Percentiles rank a stretch among this genome's conserved stretches.
phyloP scores from a whole-genome alignment of 441 rosid genomes.

The Rhodomyrtus psidioides region DNA sequence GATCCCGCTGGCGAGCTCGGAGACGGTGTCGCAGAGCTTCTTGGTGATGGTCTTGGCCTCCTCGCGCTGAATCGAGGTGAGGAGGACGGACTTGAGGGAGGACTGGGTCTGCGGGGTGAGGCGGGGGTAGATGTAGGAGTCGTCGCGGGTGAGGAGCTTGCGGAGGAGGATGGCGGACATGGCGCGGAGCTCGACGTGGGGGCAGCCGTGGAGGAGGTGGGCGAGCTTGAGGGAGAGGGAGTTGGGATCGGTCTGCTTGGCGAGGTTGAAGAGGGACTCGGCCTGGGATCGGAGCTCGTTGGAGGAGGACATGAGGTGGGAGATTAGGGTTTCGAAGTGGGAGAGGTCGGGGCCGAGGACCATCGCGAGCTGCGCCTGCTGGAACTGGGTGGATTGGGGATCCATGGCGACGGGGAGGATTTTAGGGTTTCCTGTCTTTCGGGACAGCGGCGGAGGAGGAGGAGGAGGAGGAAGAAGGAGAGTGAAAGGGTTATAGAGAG shows the following conservation, averaged over 20 bases:
- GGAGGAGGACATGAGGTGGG: conserved; percentile 86
- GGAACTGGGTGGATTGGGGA: conserved; percentile 50
- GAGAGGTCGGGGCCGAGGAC: conserved; percentile 74
- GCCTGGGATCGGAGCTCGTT: conserved; percentile 96
- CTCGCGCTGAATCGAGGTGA: conserved; percentile 71
- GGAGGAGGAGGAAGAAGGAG: neutral
- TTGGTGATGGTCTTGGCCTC: conserved; percentile 63
- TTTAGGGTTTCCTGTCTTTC: neutral
- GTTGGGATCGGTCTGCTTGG: conserved; percentile 82
- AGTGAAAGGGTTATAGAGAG: neutral
- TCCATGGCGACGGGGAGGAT: conserved; percentile 33
- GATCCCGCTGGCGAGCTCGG: conserved; percentile 89
- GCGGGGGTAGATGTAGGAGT: conserved; percentile 69
- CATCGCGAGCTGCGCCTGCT: conserved; percentile 76
- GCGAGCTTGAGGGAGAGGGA: conserved; percentile 78
- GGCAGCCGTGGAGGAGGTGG: conserved; percentile 70
- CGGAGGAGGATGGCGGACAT: conserved; percentile 96
- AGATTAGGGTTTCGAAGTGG: conserved; percentile 79
- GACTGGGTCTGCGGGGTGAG: conserved; percentile 66
- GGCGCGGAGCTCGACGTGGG: conserved; percentile 76
- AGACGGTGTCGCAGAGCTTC: conserved; percentile 88
- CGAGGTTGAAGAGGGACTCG: conserved; percentile 79
- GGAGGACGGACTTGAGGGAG: conserved; percentile 59
- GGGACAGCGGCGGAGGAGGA: neutral
- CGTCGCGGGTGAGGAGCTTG: conserved; percentile 85